Conservation (phyloP, 2,329 filamentous ascomycete genomes). For the Zalaria obscura region DNA sequence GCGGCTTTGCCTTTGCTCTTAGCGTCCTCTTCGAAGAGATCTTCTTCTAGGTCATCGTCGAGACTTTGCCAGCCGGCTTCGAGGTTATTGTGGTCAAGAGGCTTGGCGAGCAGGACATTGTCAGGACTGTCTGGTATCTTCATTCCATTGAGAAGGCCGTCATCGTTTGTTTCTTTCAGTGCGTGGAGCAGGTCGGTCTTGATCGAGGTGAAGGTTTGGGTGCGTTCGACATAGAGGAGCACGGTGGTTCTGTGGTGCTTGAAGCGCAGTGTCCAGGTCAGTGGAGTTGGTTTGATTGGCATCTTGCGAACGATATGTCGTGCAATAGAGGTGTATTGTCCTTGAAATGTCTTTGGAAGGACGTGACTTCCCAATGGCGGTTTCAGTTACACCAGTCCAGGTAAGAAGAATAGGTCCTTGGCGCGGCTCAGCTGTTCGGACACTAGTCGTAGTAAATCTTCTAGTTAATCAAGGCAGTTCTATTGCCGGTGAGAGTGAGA, state of each 20-base stretch:
- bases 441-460: too few relatives aligned
- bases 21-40: constrained; percentile 9
- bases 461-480: too few relatives aligned
- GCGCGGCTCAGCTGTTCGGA: too few relatives aligned
- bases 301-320: neutral
- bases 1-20: constrained; percentile 26
- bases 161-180: constrained; percentile 23
- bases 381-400: too few relatives aligned
- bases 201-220: constrained; percentile 24
- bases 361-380: too few relatives aligned
- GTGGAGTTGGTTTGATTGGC: constrained; percentile 13
- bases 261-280: constrained; percentile 29
- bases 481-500: too few relatives aligned
- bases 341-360: too few relatives aligned
- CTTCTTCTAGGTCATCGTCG: constrained; percentile 14
- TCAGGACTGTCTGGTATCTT: constrained; percentile 23
- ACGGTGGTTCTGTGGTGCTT: constrained; percentile 32
- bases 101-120: constrained; percentile 26
- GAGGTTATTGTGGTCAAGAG: constrained; percentile 25
- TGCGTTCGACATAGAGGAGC: constrained; percentile 30
- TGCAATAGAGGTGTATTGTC: too few relatives aligned
- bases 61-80: constrained; percentile 24
- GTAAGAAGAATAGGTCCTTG: too few relatives aligned
- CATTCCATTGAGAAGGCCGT: constrained; percentile 18
- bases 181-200: constrained; percentile 27